Conservation (phyloP, 495 filamentous ascomycete genomes). For the Letharia lupina region DNA sequence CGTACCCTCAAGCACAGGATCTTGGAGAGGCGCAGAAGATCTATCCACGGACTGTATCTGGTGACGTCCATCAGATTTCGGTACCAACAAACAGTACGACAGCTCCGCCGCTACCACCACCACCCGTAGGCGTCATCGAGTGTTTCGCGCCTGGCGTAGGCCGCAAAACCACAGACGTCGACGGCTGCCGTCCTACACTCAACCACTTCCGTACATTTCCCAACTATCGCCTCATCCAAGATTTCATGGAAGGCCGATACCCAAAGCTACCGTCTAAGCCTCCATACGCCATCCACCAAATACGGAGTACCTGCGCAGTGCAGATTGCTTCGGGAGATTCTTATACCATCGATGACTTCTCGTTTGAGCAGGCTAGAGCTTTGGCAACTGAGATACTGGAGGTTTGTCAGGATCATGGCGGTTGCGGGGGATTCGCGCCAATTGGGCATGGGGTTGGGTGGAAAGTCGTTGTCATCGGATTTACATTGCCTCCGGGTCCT, state of each 20-base stretch:
- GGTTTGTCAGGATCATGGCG: background rate
- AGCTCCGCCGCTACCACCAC: background rate
- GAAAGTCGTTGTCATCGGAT: background rate
- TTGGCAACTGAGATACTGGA: background rate
- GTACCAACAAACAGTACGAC: background rate
- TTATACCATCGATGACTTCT: background rate
- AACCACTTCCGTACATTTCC: slow-evolving; percentile 6
- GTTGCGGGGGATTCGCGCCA: background rate
- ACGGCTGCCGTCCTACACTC: slow-evolving; percentile 5
- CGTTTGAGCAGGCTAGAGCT: slow-evolving; percentile 7
- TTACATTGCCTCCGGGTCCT: background rate
- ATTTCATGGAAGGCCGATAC: background rate
- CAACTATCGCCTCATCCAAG: slow-evolving; percentile 5
- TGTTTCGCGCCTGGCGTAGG: background rate
- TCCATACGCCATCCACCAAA: background rate
- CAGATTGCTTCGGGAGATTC: background rate
- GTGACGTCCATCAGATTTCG: background rate
- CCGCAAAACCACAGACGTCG: background rate
- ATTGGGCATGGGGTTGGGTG: slow-evolving; percentile 2
- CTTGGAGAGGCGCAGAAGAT: background rate
- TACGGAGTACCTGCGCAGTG: background rate
- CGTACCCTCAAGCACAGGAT: background rate
- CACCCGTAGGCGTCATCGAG: background rate
- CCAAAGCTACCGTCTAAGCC: background rate
- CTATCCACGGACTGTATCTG: background rate